phyloP scores from a whole-genome alignment of 805 yeast genomes.

The Lipomyces starkeyi region DNA sequence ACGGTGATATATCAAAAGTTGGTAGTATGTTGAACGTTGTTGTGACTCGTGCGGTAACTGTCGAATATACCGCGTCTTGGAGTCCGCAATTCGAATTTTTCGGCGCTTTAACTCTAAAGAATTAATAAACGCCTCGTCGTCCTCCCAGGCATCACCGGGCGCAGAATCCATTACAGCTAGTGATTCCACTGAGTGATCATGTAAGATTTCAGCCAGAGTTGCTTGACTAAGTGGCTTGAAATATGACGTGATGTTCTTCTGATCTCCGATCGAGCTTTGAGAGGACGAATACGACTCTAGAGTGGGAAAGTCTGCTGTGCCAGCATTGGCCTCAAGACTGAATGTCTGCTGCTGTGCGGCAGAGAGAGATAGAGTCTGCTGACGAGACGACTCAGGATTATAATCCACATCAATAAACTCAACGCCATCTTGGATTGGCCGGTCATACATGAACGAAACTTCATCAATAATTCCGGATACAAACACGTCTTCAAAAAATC shows the following conservation, averaged over 20 bases:
- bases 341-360: neutral
- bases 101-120: slow-evolving; percentile 9
- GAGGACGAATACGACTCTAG: neutral
- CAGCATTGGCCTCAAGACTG: neutral
- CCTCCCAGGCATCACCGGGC: neutral
- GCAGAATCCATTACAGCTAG: neutral
- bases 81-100: slow-evolving; percentile 29
- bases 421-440: slow-evolving; percentile 18
- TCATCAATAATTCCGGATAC: slow-evolving; percentile 38
- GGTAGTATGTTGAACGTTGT: slow-evolving; percentile 27
- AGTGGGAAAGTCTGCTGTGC: neutral
- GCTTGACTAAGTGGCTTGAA: slow-evolving; percentile 16
- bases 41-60: slow-evolving; percentile 31
- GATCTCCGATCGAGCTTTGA: neutral
- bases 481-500: slow-evolving; percentile 28
- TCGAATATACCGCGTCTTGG: slow-evolving; percentile 28
- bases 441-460: slow-evolving; percentile 21
- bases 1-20: slow-evolving; percentile 28
- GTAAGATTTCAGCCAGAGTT: neutral
- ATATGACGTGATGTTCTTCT: slow-evolving; percentile 7
- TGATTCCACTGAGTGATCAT: neutral
- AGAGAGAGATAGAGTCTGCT: neutral
- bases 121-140: neutral
- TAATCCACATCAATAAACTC: slow-evolving; percentile 24
- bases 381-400: slow-evolving; percentile 6